Conservation (phyloP, 2,329 filamentous ascomycete genomes). For the Fusarium avenaceum region DNA sequence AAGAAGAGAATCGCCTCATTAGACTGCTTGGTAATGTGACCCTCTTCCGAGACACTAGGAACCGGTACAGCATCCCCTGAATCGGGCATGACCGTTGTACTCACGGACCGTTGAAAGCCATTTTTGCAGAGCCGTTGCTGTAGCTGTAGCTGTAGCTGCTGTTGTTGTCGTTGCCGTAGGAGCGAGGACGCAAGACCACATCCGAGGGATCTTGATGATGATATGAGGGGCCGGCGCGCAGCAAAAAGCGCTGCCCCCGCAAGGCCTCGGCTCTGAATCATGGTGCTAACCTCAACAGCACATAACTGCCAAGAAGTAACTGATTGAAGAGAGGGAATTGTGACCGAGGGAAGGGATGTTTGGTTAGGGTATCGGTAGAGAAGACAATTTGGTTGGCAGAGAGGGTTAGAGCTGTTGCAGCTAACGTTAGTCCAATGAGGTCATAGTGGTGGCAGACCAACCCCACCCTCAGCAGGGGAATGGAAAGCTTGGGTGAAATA, state of each 20-base stretch:
- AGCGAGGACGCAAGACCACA: slow-evolving; percentile 29
- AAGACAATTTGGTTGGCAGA: neutral
- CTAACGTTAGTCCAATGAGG: neutral
- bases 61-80: slow-evolving; percentile 10
- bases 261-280: slow-evolving; percentile 50
- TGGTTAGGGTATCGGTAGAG: neutral
- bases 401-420: neutral
- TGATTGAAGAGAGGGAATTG: neutral
- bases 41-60: slow-evolving; percentile 48
- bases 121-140: slow-evolving; percentile 15
- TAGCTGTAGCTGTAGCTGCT: too few species aligned
- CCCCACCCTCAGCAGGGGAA: neutral
- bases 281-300: slow-evolving; percentile 32
- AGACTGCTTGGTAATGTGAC: slow-evolving; percentile 79
- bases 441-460: neutral
- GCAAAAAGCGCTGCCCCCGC: slow-evolving; percentile 44
- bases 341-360: neutral
- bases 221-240: slow-evolving; percentile 40
- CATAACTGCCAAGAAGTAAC: slow-evolving; percentile 22
- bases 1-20: slow-evolving; percentile 91
- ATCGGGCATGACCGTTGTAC: slow-evolving; percentile 41
- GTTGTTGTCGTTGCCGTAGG: slow-evolving; percentile 21
- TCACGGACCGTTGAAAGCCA: slow-evolving; percentile 18
- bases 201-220: slow-evolving; percentile 18
- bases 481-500: too few species aligned